A percentile compares a stretch with the other conserved stretches of the same genome.
Evolutionary conservation across 768 basidiomycete species (phyloP).

Genomic region (Lentinula aciculospora): DNA sequence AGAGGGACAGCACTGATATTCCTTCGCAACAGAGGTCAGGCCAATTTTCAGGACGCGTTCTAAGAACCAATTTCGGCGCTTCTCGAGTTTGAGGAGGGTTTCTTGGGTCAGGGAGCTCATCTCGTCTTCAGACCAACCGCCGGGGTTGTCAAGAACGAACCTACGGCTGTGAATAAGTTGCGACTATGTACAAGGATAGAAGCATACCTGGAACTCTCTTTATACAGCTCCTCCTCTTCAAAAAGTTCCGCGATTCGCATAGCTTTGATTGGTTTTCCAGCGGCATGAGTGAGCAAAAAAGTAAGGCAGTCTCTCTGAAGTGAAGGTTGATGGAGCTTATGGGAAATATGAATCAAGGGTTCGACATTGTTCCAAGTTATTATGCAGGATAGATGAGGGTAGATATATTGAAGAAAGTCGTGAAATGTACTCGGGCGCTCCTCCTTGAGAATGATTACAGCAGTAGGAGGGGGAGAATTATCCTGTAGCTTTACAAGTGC

Average conservation of each 20-base stretch:
- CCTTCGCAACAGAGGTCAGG: slow-evolving; percentile 80
- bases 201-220: slow-evolving; percentile 38
- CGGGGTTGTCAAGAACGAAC: slow-evolving; percentile 89
- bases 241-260: slow-evolving; percentile 90
- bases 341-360: slow-evolving; percentile 83
- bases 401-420: slow-evolving; percentile 89
- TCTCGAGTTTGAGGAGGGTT: slow-evolving; percentile 86
- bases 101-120: slow-evolving; percentile 75
- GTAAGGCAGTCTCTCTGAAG: slow-evolving; percentile 78
- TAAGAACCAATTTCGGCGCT: slow-evolving; percentile 90
- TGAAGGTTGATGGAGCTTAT: slow-evolving; percentile 80
- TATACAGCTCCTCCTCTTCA: slow-evolving; percentile 84
- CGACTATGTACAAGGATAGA: slow-evolving; percentile 40
- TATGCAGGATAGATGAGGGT: slow-evolving; percentile 89
- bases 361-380: slow-evolving; percentile 96
- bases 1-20: slow-evolving; percentile 86
- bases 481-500: slow-evolving; percentile 55
- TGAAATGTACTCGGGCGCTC: slow-evolving; percentile 85
- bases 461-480: slow-evolving; percentile 54
- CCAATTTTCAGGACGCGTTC: slow-evolving; percentile 92
- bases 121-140: slow-evolving; percentile 78
- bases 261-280: slow-evolving; percentile 89
- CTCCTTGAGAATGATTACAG: slow-evolving; percentile 85
- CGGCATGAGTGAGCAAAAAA: slow-evolving; percentile 89
- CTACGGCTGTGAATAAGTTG: slow-evolving; percentile 19